phyloP scores from a whole-genome alignment of 345 rosid species.

The Garcia nutans region DNA sequence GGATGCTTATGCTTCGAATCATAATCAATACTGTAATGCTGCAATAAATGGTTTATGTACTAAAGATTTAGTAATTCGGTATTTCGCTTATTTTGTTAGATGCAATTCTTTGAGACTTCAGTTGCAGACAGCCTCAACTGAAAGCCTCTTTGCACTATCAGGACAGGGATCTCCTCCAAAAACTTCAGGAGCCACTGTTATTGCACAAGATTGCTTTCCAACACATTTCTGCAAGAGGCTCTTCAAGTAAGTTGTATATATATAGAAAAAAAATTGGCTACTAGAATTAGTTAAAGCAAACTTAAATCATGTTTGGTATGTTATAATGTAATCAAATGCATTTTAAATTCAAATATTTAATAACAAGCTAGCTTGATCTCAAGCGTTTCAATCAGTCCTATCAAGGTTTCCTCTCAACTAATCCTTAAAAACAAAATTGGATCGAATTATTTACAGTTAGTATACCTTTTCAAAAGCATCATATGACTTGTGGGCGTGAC shows the following conservation, averaged over 20 bases:
- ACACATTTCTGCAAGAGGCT: constrained; percentile 24
- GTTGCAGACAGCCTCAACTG: constrained; percentile 34
- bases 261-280: too few species aligned
- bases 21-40: neutral
- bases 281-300: too few species aligned
- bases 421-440: too few species aligned
- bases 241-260: neutral
- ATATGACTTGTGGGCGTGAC: constrained; percentile 29
- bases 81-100: constrained; percentile 19
- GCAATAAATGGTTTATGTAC: constrained; percentile 19
- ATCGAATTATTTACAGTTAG: neutral
- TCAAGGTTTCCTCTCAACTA: too few species aligned
- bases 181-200: constrained; percentile 24
- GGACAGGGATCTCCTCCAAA: constrained; percentile 36
- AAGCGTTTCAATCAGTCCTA: too few species aligned
- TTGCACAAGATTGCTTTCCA: constrained; percentile 28
- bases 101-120: neutral
- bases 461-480: constrained; percentile 24
- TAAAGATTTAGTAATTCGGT: constrained; percentile 3
- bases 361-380: too few species aligned
- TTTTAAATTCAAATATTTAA: too few species aligned
- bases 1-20: constrained; percentile 9
- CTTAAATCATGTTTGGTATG: too few species aligned
- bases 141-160: constrained; percentile 18
- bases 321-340: too few species aligned